These are phyloP conservation scores for Xylona heveae DNA, from an alignment of 495 filamentous ascomycete species.

Conservation along the genomic window DNA sequence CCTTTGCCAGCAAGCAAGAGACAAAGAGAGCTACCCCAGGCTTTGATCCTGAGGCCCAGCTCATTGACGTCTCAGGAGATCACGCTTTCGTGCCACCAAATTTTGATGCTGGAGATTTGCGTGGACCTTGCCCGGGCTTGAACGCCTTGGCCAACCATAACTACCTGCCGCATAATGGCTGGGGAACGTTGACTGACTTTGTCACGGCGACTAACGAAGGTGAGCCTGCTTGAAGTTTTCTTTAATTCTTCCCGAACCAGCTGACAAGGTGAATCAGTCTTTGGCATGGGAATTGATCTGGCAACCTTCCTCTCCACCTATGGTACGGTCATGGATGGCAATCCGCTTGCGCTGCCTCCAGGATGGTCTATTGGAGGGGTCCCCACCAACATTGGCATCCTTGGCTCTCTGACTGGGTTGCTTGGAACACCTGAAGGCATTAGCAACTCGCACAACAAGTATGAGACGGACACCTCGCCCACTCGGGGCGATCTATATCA, in stretches of 20 bases:
- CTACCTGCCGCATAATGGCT: slow-evolving; percentile 30
- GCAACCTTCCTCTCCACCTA: slow-evolving; percentile 26
- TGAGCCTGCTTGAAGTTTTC: neutral
- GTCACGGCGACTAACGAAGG: slow-evolving; percentile 16
- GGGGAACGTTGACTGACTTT: slow-evolving; percentile 17
- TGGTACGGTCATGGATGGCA: slow-evolving; percentile 27
- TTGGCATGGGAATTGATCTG: slow-evolving; percentile 29
- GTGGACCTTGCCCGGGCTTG: slow-evolving; percentile 28
- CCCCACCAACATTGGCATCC: neutral
- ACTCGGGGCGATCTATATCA: slow-evolving; percentile 30
- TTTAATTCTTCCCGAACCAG: slow-evolving; percentile 1
- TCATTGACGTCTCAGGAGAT: neutral
- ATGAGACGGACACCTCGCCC: slow-evolving; percentile 32
- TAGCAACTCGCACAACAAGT: slow-evolving; percentile 31
- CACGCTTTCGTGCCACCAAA: neutral
- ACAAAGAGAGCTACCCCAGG: too few species aligned
- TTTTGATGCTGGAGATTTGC: slow-evolving; percentile 1
- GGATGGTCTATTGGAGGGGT: neutral
- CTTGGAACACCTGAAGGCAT: slow-evolving; percentile 21
- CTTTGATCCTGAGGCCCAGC: slow-evolving; percentile 1
- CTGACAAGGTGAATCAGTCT: slow-evolving; percentile 13
- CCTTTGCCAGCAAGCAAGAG: too few species aligned
- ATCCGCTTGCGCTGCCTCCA: slow-evolving; percentile 12
- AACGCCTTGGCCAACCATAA: slow-evolving; percentile 36
- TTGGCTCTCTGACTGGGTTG: slow-evolving; percentile 9